Percentiles rank a stretch among this genome's conserved stretches.
phyloP scores from a whole-genome alignment of 2,329 filamentous ascomycete species.

The Penicillium sp. region DNA sequence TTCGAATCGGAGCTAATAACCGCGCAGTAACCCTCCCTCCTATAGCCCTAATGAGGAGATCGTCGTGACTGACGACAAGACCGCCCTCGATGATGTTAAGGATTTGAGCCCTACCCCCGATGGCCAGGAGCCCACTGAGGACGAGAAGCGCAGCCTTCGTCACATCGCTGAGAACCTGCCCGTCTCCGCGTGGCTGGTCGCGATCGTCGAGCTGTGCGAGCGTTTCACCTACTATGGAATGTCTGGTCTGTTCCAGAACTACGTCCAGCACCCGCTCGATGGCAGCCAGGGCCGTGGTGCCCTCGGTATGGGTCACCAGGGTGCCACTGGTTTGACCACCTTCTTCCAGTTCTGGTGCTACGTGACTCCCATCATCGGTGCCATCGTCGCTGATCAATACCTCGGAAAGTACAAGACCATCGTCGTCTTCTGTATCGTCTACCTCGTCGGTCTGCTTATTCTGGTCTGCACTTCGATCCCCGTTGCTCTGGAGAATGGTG shows the following conservation, averaged over 20 bases:
- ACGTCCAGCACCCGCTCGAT: constrained; percentile 51
- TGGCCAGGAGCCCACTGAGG: constrained; percentile 57
- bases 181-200: constrained; percentile 60
- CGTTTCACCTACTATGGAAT: constrained; percentile 64
- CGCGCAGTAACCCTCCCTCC: neutral
- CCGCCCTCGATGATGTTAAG: constrained; percentile 32
- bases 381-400: constrained; percentile 64
- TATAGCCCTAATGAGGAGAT: constrained; percentile 24
- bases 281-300: constrained; percentile 46
- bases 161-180: constrained; percentile 61
- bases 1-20: neutral
- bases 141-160: constrained; percentile 56
- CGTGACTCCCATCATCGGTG: constrained; percentile 62
- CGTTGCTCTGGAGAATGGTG: constrained; percentile 52
- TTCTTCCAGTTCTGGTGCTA: constrained; percentile 63
- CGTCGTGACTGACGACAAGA: constrained; percentile 30
- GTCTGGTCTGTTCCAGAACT: constrained; percentile 61
- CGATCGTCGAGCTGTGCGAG: constrained; percentile 60
- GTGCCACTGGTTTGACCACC: constrained; percentile 55
- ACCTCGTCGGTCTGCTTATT: constrained; percentile 61
- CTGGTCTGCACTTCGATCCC: constrained; percentile 61
- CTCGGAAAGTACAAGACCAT: constrained; percentile 66
- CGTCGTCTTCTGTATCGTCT: constrained; percentile 59
- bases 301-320: constrained; percentile 48
- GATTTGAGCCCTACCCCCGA: constrained; percentile 44